Conservation (phyloP, 2,329 filamentous ascomycete genomes). For the Stemphylium beticola region DNA sequence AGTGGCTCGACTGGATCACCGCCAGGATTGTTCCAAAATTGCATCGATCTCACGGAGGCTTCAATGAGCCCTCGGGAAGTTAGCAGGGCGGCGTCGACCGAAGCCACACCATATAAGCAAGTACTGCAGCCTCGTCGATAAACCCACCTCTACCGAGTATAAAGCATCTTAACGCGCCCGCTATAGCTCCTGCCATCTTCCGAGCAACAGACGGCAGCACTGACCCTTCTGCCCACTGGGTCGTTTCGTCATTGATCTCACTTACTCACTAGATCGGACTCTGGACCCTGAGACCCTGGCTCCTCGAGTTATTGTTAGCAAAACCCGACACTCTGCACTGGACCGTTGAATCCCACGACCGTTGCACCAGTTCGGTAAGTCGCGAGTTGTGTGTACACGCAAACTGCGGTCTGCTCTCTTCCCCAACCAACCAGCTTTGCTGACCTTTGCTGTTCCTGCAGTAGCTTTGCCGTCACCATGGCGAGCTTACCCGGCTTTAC, state of each 20-base stretch:
- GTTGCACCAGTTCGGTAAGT: conserved; percentile 30
- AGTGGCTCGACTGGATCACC: conserved; percentile 42
- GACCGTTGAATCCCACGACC: conserved; percentile 10
- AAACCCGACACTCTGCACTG: conserved; percentile 7
- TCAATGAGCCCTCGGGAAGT: conserved; percentile 34
- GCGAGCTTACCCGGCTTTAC: conserved; percentile 38
- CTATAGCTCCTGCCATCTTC: conserved; percentile 20
- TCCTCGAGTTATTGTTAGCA: conserved; percentile 1
- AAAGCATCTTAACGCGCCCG: conserved; percentile 30
- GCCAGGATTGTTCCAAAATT: conserved; percentile 38
- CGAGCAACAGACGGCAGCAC: conserved; percentile 23
- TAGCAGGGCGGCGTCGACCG: conserved; percentile 38
- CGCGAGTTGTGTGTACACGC: not conserved
- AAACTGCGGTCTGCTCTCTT: too few relatives aligned
- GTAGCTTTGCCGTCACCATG: conserved; percentile 33
- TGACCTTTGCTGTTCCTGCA: conserved; percentile 37
- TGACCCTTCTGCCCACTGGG: conserved; percentile 7
- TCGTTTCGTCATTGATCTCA: conserved; percentile 28
- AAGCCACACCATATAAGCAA: conserved; percentile 34
- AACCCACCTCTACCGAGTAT: conserved; percentile 25
- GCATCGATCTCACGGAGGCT: conserved; percentile 23
- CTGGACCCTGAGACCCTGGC: conserved; percentile 22
- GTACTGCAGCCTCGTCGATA: conserved; percentile 19
- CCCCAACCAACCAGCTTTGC: conserved; percentile 24
- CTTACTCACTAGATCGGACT: conserved; percentile 14